A percentile compares a stretch with the other conserved stretches of the same genome.
phyloP scores from a whole-genome alignment of 2,329 filamentous ascomycete genomes.

The Aspergillus calidoustus region DNA sequence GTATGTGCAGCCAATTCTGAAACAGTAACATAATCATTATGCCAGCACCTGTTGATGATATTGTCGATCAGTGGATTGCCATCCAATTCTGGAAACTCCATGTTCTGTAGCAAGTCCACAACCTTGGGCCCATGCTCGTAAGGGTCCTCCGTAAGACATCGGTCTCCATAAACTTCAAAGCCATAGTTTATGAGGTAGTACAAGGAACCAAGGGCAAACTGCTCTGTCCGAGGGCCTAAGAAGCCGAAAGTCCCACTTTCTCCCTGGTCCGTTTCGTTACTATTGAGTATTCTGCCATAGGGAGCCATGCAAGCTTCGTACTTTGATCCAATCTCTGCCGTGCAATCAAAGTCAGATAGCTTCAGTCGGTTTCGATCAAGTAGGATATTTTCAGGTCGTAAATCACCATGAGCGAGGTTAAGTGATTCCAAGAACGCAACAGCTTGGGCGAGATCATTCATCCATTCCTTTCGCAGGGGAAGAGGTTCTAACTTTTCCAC shows the following conservation, averaged over 20 bases:
- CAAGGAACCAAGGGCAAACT: too few relatives aligned
- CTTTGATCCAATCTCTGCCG: conserved; percentile 30
- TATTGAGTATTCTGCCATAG: conserved; percentile 34
- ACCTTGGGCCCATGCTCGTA: conserved; percentile 28
- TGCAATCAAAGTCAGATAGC: conserved; percentile 36
- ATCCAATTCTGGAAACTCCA: conserved; percentile 33
- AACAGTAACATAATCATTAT: conserved; percentile 29
- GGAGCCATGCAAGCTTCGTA: conserved; percentile 30
- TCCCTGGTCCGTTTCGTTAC: conserved; percentile 26
- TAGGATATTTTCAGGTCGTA: conserved; percentile 39
- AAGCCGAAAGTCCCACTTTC: conserved; percentile 25
- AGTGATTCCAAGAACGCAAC: conserved; percentile 39
- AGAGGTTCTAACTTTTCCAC: conserved; percentile 34
- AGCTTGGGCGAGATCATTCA: conserved; percentile 37
- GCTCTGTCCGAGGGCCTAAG: conserved; percentile 30
- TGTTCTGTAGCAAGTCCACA: conserved; percentile 29
- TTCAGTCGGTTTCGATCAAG: conserved; percentile 35
- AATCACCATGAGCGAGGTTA: conserved; percentile 38
- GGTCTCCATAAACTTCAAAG: conserved; percentile 36
- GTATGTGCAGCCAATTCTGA: conserved; percentile 24
- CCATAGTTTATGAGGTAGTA: conserved; percentile 42
- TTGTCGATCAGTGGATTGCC: conserved; percentile 30
- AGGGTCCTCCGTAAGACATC: conserved; percentile 30
- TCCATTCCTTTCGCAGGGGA: conserved; percentile 34
- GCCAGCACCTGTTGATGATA: conserved; percentile 31